Evolutionary conservation across 2,329 filamentous ascomycete species (phyloP).

Genomic region (Fusarium floridanum): DNA sequence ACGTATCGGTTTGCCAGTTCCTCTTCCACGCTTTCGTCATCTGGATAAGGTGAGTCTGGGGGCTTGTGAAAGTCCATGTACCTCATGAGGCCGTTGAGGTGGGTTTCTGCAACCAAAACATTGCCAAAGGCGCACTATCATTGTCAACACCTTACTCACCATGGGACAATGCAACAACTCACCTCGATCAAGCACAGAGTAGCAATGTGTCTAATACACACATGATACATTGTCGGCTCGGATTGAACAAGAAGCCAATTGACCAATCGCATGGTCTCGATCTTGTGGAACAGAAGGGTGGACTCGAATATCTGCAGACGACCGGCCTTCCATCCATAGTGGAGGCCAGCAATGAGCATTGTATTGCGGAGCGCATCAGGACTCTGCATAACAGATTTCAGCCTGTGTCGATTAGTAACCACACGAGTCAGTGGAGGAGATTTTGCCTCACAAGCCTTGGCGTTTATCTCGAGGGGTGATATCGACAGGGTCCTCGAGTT

Average conservation of each 20-base stretch:
- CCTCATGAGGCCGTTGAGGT: conserved; percentile 34
- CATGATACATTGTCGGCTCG: neutral
- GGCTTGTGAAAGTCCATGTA: conserved; percentile 39
- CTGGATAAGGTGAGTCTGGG: accelerated
- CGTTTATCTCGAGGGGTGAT: conserved; percentile 10
- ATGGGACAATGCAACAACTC: neutral
- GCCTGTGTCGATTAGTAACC: neutral
- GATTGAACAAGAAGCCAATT: conserved; percentile 23
- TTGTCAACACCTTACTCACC: neutral
- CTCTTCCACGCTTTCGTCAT: conserved; percentile 19
- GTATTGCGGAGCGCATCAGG: conserved; percentile 34
- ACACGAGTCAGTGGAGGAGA: neutral
- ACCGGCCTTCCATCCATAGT: conserved; percentile 38
- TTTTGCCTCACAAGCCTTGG: conserved; percentile 5
- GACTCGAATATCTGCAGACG: conserved; percentile 27
- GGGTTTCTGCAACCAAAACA: conserved; percentile 28
- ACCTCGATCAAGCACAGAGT: conserved; percentile 39
- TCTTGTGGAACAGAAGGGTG: conserved; percentile 39
- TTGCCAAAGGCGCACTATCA: conserved; percentile 36
- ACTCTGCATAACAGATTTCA: conserved; percentile 20
- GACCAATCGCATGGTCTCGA: conserved; percentile 31
- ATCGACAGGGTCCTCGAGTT: conserved; percentile 9
- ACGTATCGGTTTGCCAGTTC: conserved; percentile 37
- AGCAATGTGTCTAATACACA: conserved; percentile 33
- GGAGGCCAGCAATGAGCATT: conserved; percentile 38